Percentiles rank a stretch among this genome's conserved stretches.
phyloP scores from a whole-genome alignment of 2,329 filamentous ascomycete genomes.

The Aspergillus fischeri region DNA sequence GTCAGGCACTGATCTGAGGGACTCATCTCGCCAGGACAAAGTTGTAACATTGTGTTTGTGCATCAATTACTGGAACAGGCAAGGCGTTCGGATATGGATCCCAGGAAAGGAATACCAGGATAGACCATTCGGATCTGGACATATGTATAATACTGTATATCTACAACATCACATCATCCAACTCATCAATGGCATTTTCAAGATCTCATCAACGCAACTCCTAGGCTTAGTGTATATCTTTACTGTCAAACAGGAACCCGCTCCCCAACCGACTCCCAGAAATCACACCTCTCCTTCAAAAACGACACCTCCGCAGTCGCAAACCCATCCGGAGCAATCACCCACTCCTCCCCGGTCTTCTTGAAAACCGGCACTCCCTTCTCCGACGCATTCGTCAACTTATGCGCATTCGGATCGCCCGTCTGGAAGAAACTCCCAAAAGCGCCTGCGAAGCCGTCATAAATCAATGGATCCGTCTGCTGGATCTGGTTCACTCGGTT shows the following conservation, averaged over 20 bases:
- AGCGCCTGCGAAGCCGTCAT: conserved; percentile 55
- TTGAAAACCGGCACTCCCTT: conserved; percentile 42
- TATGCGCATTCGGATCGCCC: conserved; percentile 55
- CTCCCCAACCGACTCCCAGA: conserved; percentile 49
- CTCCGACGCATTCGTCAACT: conserved; percentile 46
- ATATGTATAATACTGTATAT: conserved; percentile 6
- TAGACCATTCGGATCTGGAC: background rate
- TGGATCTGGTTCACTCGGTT: conserved; percentile 54
- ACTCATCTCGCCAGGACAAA: conserved; percentile 6
- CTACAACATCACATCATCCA: background rate
- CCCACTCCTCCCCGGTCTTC: conserved; percentile 45
- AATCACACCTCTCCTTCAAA: conserved; percentile 49
- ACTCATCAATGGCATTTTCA: background rate
- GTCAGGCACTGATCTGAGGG: conserved; percentile 66
- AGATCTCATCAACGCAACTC: background rate
- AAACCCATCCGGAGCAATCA: conserved; percentile 48
- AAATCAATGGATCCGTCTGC: conserved; percentile 49
- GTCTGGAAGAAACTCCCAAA: conserved; percentile 59
- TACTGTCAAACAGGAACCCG: conserved; percentile 44
- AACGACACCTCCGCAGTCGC: conserved; percentile 33
- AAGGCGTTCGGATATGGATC: conserved; percentile 2
- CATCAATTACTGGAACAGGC: background rate
- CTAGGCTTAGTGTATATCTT: background rate
- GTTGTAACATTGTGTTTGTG: conserved; percentile 15
- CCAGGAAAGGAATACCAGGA: background rate